These are phyloP conservation scores for Limonium bicolor DNA, from an alignment of 148 eudicot genomes.

Conservation along the genomic window DNA sequence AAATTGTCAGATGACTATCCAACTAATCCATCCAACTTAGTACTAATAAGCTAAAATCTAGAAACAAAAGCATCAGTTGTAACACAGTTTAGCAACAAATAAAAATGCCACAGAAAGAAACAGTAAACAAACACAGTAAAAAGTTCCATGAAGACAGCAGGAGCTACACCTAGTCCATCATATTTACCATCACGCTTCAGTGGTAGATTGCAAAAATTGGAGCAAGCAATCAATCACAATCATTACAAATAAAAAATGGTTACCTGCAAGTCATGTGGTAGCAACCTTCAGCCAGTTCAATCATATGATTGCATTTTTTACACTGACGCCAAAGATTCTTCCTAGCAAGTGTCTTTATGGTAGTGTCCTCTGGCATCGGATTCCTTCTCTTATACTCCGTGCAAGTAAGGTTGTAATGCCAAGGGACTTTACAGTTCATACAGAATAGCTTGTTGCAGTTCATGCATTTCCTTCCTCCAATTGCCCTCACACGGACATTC, in stretches of 20 bases:
- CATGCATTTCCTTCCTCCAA: slow-evolving; percentile 39
- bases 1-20: too few species aligned
- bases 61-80: too few species aligned
- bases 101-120: too few species aligned
- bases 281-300: slow-evolving; percentile 72
- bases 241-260: neutral
- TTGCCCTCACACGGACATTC: neutral
- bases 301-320: slow-evolving; percentile 63
- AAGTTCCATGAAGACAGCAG: too few species aligned
- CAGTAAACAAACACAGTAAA: too few species aligned
- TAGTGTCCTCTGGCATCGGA: slow-evolving; percentile 23
- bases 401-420: slow-evolving; percentile 46
- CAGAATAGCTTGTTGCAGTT: slow-evolving; percentile 43
- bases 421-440: slow-evolving; percentile 56
- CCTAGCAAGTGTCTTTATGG: slow-evolving; percentile 25
- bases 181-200: too few species aligned
- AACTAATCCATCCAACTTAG: too few species aligned
- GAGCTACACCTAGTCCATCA: too few species aligned
- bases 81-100: too few species aligned
- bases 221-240: neutral
- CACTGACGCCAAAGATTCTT: slow-evolving; percentile 62
- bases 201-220: neutral
- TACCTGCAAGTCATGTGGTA: slow-evolving; percentile 93
- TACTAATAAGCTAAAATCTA: too few species aligned
- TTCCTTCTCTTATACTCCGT: slow-evolving; percentile 25